A percentile compares a stretch with the other conserved stretches of the same genome.
Evolutionary conservation across 1,139 yeast genomes (phyloP).

Genomic region (Yamadazyma diddensiae): DNA sequence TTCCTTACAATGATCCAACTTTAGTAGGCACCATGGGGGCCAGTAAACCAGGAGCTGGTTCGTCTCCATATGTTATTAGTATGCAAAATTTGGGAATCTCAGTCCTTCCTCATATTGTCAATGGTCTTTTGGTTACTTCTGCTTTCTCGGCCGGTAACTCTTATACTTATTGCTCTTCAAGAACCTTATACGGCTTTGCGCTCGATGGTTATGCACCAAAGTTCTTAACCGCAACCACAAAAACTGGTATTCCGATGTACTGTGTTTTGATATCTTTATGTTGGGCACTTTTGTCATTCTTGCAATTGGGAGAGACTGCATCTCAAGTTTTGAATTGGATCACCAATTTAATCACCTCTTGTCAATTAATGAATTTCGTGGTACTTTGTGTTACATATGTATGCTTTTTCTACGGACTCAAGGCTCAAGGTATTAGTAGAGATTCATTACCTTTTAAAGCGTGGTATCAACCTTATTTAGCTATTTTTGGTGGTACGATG

Average conservation of each 20-base stretch:
- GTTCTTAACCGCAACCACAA: conserved; percentile 39
- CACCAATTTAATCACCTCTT: conserved; percentile 66
- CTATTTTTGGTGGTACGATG: conserved; percentile 26
- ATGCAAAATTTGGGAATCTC: conserved; percentile 41
- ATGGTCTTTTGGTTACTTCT: conserved; percentile 42
- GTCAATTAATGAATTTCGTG: conserved; percentile 63
- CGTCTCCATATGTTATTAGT: conserved; percentile 68
- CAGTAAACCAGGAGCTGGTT: conserved; percentile 55
- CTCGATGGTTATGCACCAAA: conserved; percentile 52
- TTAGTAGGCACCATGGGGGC: conserved; percentile 31
- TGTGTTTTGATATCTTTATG: conserved; percentile 31
- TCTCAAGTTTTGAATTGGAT: conserved; percentile 62
- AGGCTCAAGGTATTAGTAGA: conserved; percentile 56
- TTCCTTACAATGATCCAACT: conserved; percentile 62
- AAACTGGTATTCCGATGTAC: conserved; percentile 34
- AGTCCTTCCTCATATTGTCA: conserved; percentile 45
- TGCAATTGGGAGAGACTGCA: conserved; percentile 35
- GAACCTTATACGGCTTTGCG: conserved; percentile 44
- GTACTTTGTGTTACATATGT: conserved; percentile 59
- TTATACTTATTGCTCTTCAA: conserved; percentile 44
- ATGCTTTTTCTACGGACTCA: conserved; percentile 59
- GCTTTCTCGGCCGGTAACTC: conserved; percentile 49
- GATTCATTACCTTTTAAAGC: conserved; percentile 49
- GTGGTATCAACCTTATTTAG: conserved; percentile 46
- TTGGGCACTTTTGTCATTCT: conserved; percentile 48